These are phyloP conservation scores for Alnus rubra DNA, from an alignment of 306 rosid genomes.

Conservation along the genomic window DNA sequence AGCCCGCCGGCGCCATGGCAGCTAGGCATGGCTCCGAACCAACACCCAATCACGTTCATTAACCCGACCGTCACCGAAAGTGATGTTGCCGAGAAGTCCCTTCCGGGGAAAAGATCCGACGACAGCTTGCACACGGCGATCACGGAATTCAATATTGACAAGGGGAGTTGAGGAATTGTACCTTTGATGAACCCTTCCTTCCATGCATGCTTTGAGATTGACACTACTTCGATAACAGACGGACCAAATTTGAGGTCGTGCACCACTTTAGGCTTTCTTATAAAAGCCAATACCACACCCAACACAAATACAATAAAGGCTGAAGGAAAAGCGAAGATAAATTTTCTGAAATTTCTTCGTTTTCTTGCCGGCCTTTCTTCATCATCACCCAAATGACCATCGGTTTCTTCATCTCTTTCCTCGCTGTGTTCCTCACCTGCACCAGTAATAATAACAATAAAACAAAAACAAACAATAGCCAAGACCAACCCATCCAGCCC, in stretches of 20 bases:
- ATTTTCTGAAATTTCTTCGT: conserved; percentile 27
- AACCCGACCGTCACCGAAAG: conserved; percentile 73
- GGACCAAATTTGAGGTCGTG: conserved; percentile 65
- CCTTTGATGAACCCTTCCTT: conserved; percentile 74
- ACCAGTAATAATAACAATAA: conserved; percentile 59
- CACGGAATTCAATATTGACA: conserved; percentile 72
- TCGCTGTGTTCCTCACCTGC: conserved; percentile 44
- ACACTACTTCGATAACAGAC: conserved; percentile 46
- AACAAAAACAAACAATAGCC: conserved; percentile 52
- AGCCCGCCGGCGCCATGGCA: conserved; percentile 88
- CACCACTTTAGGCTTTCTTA: conserved; percentile 53
- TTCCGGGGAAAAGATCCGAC: conserved; percentile 63
- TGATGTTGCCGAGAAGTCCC: conserved; percentile 63
- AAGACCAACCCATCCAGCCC: conserved; percentile 76
- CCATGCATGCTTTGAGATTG: conserved; percentile 62
- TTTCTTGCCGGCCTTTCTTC: neutral
- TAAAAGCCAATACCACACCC: conserved; percentile 62
- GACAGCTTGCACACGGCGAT: conserved; percentile 70
- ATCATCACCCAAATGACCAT: conserved; percentile 4
- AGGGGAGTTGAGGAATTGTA: conserved; percentile 72
- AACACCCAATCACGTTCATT: conserved; percentile 73
- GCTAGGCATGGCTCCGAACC: conserved; percentile 84
- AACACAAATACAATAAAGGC: conserved; percentile 58
- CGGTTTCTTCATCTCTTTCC: neutral
- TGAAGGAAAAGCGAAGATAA: conserved; percentile 57